Evolutionary conservation across 371 early-diverging fungal species (phyloP).

Genomic region (Chytridium lagenaria): DNA sequence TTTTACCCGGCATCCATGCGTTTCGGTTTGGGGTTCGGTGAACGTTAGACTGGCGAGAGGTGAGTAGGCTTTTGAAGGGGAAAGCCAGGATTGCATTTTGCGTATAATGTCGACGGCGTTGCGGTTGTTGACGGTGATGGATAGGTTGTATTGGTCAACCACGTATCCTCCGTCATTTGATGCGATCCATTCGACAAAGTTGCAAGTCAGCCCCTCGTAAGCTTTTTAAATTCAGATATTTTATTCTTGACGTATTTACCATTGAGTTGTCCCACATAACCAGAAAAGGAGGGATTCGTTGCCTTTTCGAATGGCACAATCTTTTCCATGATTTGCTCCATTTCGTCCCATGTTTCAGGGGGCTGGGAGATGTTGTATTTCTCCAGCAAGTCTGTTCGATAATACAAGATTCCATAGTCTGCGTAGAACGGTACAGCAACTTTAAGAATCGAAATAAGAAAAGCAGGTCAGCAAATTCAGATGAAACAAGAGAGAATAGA

Average conservation of each 20-base stretch:
- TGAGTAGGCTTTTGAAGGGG: not conserved
- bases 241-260: slow-evolving; percentile 24
- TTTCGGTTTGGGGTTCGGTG: not conserved
- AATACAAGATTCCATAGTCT: slow-evolving; percentile 39
- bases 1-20: not conserved
- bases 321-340: slow-evolving; percentile 30
- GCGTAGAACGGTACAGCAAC: slow-evolving; percentile 35
- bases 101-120: slow-evolving; percentile 10
- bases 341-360: slow-evolving; percentile 41
- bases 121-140: slow-evolving; percentile 25
- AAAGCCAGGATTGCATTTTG: slow-evolving; percentile 22
- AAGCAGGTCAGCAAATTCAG: slow-evolving; percentile 35
- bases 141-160: no score
- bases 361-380: slow-evolving; percentile 29
- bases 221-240: slow-evolving; percentile 10
- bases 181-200: no score
- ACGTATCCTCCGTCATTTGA: no score
- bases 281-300: slow-evolving; percentile 23
- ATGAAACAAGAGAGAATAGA: slow-evolving; percentile 32
- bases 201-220: no score
- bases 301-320: slow-evolving; percentile 23
- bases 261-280: slow-evolving; percentile 31
- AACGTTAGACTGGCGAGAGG: not conserved
- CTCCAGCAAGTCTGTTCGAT: slow-evolving; percentile 36
- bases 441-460: no score